Evolutionary conservation across 345 rosid species (phyloP).

Genomic region (Streptanthus diversifolius): DNA sequence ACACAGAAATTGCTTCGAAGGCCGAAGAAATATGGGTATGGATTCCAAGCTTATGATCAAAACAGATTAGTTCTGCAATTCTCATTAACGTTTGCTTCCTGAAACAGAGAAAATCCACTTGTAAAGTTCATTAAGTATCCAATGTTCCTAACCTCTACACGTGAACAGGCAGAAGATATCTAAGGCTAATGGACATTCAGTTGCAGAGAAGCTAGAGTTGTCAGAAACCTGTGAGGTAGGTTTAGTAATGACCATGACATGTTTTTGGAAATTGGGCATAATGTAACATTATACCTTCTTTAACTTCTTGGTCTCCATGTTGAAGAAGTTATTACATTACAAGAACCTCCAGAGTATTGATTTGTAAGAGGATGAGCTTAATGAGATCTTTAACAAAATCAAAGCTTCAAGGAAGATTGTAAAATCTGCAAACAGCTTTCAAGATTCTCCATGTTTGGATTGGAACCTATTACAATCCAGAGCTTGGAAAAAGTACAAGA

Average conservation of each 20-base stretch:
- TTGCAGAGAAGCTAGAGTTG: slow-evolving; percentile 21
- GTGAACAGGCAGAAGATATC: slow-evolving; percentile 18
- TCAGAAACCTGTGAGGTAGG: slow-evolving; percentile 30
- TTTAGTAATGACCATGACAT: background rate
- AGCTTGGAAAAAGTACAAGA: slow-evolving; percentile 32
- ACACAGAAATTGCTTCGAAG: slow-evolving; percentile 9
- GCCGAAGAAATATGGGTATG: slow-evolving; percentile 4
- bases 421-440: background rate
- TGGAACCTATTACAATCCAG: slow-evolving; percentile 25
- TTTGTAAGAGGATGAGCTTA: slow-evolving; percentile 26
- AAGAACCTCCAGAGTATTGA: slow-evolving; percentile 47
- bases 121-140: background rate
- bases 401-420: slow-evolving; percentile 29
- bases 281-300: background rate
- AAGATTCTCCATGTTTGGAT: slow-evolving; percentile 21
- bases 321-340: slow-evolving; percentile 35
- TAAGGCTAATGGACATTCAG: slow-evolving; percentile 4
- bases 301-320: slow-evolving; percentile 5
- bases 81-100: background rate
- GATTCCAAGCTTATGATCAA: background rate
- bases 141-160: background rate
- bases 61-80: background rate
- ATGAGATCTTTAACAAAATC: slow-evolving; percentile 27
- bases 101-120: background rate
- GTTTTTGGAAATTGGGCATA: background rate